These are phyloP conservation scores for Malus hybrid DNA, from an alignment of 331 rosid species.

Conservation along the genomic window DNA sequence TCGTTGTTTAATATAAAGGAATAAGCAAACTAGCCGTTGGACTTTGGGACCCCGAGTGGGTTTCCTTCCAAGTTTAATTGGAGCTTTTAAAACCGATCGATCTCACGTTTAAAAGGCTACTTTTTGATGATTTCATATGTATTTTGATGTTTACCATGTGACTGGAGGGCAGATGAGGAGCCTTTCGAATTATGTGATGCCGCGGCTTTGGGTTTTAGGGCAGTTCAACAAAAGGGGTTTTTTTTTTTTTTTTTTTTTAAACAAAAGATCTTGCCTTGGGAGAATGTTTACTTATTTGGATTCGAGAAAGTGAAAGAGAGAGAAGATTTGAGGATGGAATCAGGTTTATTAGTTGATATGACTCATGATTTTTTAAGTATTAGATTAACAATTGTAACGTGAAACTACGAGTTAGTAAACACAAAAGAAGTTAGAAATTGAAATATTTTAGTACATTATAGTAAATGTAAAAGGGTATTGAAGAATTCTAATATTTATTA, in stretches of 20 bases:
- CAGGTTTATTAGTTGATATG: too few relatives aligned
- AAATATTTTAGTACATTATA: too few relatives aligned
- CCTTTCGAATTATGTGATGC: background rate
- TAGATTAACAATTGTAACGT: too few relatives aligned
- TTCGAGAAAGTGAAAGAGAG: background rate
- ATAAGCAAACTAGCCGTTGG: conserved; percentile 49
- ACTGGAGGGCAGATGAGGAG: background rate
- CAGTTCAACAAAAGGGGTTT: background rate
- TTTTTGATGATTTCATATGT: background rate
- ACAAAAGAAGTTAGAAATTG: too few relatives aligned
- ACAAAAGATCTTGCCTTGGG: too few relatives aligned
- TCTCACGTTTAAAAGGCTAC: background rate
- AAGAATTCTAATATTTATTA: too few relatives aligned
- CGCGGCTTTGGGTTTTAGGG: background rate
- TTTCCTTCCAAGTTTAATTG: conserved; percentile 2
- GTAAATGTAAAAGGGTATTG: too few relatives aligned
- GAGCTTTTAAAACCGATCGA: background rate
- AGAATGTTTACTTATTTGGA: background rate
- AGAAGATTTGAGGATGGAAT: too few relatives aligned
- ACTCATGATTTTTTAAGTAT: background rate
- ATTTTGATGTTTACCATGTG: background rate
- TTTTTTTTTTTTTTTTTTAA: too few relatives aligned
- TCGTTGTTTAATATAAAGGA: background rate
- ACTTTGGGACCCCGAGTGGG: background rate
- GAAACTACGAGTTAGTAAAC: background rate